phyloP scores from a whole-genome alignment of 2,329 filamentous ascomycete genomes.

The Epichloe brachyelytri region DNA sequence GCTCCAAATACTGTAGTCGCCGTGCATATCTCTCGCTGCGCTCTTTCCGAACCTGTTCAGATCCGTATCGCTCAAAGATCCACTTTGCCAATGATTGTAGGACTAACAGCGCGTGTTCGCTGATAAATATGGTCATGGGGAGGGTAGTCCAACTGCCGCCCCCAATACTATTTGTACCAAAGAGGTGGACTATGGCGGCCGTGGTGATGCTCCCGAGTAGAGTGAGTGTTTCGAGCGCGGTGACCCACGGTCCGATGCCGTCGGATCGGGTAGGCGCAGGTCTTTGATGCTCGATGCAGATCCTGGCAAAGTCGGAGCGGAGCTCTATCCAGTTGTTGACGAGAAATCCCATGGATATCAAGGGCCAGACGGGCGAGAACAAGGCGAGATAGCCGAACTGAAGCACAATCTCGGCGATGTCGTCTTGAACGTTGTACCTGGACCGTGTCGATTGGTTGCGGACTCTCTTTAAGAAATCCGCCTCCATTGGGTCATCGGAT shows the following conservation, averaged over 20 bases:
- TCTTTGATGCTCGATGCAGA: constrained; percentile 59
- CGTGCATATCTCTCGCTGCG: constrained; percentile 25
- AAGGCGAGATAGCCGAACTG: constrained; percentile 63
- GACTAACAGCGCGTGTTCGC: constrained; percentile 58
- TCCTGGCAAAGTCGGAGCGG: constrained; percentile 64
- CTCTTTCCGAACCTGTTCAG: constrained; percentile 27
- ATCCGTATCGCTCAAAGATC: constrained; percentile 25
- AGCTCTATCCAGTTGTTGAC: constrained; percentile 70
- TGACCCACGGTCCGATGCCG: constrained; percentile 62
- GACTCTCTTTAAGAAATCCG: constrained; percentile 47
- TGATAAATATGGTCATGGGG: constrained; percentile 57
- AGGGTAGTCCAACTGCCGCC: constrained; percentile 51
- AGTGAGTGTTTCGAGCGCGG: constrained; percentile 53
- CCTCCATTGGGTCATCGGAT: constrained; percentile 50
- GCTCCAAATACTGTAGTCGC: constrained; percentile 24
- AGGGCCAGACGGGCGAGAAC: constrained; percentile 64
- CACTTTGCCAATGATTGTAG: constrained; percentile 32
- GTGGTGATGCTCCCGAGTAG: constrained; percentile 64
- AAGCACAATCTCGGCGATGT: constrained; percentile 61
- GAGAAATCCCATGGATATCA: constrained; percentile 59
- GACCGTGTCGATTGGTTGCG: constrained; percentile 55
- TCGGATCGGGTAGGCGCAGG: constrained; percentile 57
- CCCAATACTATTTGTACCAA: constrained; percentile 41
- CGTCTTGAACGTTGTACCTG: constrained; percentile 58
- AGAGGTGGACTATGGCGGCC: constrained; percentile 61